Conservation (phyloP, 1,139 yeast species). For the Yarrowia galli region DNA sequence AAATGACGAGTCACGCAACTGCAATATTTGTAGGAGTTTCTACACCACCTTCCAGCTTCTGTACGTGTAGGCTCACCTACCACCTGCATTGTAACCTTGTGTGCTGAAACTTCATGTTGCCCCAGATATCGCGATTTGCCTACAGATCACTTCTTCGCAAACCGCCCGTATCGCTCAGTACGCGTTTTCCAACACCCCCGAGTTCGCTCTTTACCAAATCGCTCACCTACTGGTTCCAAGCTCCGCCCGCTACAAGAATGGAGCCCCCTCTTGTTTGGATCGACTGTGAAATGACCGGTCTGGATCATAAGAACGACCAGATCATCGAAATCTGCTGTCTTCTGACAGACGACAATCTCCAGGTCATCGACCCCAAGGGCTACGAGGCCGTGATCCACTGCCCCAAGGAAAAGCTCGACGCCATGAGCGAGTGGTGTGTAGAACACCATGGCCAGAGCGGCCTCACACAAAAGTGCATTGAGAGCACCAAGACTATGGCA, state of each 20-base stretch:
- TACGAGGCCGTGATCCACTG: slow-evolving; percentile 84
- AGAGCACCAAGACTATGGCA: slow-evolving; percentile 60
- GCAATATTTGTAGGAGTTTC: too few species aligned
- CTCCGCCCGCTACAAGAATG: background rate
- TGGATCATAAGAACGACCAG: slow-evolving; percentile 71
- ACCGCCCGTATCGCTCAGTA: background rate
- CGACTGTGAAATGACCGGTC: slow-evolving; percentile 94
- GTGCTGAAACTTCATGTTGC: slow-evolving; percentile 22
- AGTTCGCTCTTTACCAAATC: background rate
- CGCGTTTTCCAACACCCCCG: background rate
- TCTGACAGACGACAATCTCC: slow-evolving; percentile 81
- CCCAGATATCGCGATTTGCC: slow-evolving; percentile 11
- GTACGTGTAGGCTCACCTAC: too few species aligned
- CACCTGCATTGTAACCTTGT: slow-evolving; percentile 3
- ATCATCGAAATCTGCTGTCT: slow-evolving; percentile 93
- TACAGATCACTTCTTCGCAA: slow-evolving; percentile 11
- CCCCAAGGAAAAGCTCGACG: slow-evolving; percentile 67
- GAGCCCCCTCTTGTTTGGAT: slow-evolving; percentile 69
- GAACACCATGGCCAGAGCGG: slow-evolving; percentile 83
- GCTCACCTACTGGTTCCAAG: background rate
- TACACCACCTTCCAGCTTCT: background rate
- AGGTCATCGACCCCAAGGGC: slow-evolving; percentile 62
- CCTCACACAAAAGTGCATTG: slow-evolving; percentile 70
- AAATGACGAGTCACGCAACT: too few species aligned
- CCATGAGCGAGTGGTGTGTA: slow-evolving; percentile 87